Evolutionary conservation across 169 alveolate genomes (phyloP).

Genomic region (Neospora caninum): DNA sequence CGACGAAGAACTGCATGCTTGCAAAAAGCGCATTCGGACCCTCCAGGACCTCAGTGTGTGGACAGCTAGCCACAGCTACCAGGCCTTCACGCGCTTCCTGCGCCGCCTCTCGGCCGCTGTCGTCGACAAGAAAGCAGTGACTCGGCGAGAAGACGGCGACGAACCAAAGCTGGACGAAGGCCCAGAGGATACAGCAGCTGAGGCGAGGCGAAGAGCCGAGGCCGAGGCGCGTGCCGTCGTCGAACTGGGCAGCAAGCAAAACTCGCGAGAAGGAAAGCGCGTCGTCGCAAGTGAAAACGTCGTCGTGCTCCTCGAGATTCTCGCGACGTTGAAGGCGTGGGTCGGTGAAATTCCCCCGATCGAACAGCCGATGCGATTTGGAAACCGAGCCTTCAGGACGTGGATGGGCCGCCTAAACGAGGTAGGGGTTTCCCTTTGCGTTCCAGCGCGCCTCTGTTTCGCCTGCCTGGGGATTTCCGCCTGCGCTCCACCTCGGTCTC

Average conservation of each 20-base stretch:
- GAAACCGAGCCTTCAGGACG: constrained; percentile 65
- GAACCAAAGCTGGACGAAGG: not conserved
- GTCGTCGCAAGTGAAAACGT: not conserved
- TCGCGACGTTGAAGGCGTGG: constrained; percentile 52
- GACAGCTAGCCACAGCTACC: constrained; percentile 3
- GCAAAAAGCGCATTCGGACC: not conserved
- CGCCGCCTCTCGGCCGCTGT: constrained; percentile 30
- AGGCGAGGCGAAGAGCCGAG: not conserved
- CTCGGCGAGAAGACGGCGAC: not conserved
- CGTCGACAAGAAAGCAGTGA: not conserved
- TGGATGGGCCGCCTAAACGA: constrained; percentile 57
- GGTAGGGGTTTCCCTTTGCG: constrained; percentile 23
- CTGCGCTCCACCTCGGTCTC: too few relatives aligned
- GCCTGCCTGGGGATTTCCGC: not conserved
- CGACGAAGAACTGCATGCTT: not conserved
- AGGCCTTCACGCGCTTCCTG: not conserved
- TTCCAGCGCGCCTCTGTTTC: not conserved
- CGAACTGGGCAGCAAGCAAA: not conserved
- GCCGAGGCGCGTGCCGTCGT: not conserved
- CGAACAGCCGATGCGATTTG: constrained; percentile 71
- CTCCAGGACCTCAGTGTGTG: not conserved
- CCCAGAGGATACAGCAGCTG: not conserved
- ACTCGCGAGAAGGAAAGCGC: not conserved
- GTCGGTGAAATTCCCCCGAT: constrained; percentile 51
- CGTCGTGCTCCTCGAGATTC: constrained; percentile 19